Evolutionary conservation across 495 filamentous ascomycete species (phyloP).

Genomic region (Stereocaulon alpinum): DNA sequence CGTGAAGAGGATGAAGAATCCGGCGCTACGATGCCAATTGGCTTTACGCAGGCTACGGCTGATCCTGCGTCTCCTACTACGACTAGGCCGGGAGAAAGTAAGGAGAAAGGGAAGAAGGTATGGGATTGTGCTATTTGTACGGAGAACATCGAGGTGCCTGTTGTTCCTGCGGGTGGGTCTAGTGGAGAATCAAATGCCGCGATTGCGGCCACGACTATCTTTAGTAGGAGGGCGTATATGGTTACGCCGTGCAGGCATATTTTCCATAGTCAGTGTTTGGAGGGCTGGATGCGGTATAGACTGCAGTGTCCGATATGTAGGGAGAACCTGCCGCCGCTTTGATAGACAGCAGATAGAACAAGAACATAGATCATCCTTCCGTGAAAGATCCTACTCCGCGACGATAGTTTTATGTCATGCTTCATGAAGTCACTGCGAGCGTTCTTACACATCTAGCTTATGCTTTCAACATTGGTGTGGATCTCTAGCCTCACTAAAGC

Average conservation of each 20-base stretch:
- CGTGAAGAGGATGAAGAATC: constrained; percentile 75
- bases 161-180: constrained; percentile 50
- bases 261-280: constrained; percentile 85
- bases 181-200: constrained; percentile 31
- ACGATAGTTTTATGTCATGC: too few species aligned
- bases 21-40: constrained; percentile 57
- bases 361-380: background rate
- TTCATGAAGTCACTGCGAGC: too few species aligned
- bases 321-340: constrained; percentile 70
- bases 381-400: too few species aligned
- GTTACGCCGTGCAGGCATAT: constrained; percentile 95
- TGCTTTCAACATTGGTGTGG: background rate
- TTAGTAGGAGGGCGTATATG: constrained; percentile 81
- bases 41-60: constrained; percentile 39
- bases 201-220: constrained; percentile 55
- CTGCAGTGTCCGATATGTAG: constrained; percentile 94
- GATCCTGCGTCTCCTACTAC: constrained; percentile 21
- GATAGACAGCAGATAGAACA: too few species aligned
- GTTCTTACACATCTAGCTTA: background rate
- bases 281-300: constrained; percentile 91
- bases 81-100: constrained; percentile 29
- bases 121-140: constrained; percentile 95
- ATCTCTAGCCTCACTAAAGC: too few species aligned
- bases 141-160: constrained; percentile 79
- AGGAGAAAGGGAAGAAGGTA: constrained; percentile 45